phyloP scores from a whole-genome alignment of 371 early-diverging fungal genomes.

The Funneliformis caledonium region DNA sequence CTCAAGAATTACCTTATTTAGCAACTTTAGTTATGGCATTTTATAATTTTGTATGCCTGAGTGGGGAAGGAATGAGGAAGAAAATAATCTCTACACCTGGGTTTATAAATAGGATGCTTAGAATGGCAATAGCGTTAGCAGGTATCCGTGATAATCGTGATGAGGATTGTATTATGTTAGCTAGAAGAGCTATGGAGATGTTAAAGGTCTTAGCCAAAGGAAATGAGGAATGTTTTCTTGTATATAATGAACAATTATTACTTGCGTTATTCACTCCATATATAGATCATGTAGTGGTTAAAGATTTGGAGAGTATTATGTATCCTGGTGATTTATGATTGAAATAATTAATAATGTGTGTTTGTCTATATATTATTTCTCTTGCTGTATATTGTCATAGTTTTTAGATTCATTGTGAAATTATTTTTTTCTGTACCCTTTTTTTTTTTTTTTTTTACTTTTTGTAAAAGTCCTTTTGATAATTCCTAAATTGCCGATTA shows the following conservation, averaged over 20 bases:
- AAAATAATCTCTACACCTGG: constrained; percentile 25
- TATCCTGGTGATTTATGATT: constrained; percentile 38
- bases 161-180: constrained; percentile 24
- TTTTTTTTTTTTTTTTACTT: too few relatives aligned
- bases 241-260: constrained; percentile 39
- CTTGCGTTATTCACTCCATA: constrained; percentile 32
- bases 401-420: too few relatives aligned
- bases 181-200: constrained; percentile 34
- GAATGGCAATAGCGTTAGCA: constrained; percentile 28
- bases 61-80: constrained; percentile 18
- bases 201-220: constrained; percentile 35
- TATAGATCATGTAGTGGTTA: constrained; percentile 32
- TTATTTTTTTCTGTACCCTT: too few relatives aligned
- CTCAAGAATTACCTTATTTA: constrained; percentile 24
- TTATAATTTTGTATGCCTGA: constrained; percentile 32
- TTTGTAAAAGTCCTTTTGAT: too few relatives aligned
- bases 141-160: neutral
- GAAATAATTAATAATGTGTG: neutral
- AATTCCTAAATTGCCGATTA: too few relatives aligned
- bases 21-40: constrained; percentile 32
- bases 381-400: too few relatives aligned
- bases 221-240: constrained; percentile 31
- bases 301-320: constrained; percentile 31
- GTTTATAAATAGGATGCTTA: constrained; percentile 32
- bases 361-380: neutral